Conservation (phyloP, 2,329 filamentous ascomycete genomes). For the Paraphoma chrysanthemicola region DNA sequence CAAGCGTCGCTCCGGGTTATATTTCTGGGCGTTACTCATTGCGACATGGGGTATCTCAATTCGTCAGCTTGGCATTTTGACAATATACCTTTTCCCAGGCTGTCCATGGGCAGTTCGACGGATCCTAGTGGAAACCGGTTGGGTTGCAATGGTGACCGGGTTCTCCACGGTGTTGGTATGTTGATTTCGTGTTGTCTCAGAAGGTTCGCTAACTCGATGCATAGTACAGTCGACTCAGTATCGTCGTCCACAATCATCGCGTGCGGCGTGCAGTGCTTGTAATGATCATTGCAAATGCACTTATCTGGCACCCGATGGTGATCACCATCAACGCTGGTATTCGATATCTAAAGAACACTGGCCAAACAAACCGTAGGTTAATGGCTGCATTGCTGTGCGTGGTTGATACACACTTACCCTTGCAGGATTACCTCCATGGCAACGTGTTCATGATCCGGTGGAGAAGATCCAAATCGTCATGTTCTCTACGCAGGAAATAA, state of each 20-base stretch:
- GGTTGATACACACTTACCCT: background rate
- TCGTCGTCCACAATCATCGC: slow-evolving; percentile 58
- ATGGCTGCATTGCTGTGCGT: background rate
- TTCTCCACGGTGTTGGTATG: slow-evolving; percentile 60
- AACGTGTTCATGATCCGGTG: slow-evolving; percentile 4
- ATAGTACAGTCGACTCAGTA: slow-evolving; percentile 63
- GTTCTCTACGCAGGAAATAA: slow-evolving; percentile 44
- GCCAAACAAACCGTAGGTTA: background rate
- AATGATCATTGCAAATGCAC: slow-evolving; percentile 62
- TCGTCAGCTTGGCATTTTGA: slow-evolving; percentile 48
- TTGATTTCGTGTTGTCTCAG: background rate
- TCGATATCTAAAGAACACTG: background rate
- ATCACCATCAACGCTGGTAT: slow-evolving; percentile 42
- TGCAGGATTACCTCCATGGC: background rate
- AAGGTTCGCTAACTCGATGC: background rate
- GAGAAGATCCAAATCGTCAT: slow-evolving; percentile 43
- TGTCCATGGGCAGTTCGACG: slow-evolving; percentile 5
- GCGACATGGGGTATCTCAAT: slow-evolving; percentile 49
- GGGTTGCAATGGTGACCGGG: slow-evolving; percentile 65
- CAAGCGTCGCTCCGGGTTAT: slow-evolving; percentile 51
- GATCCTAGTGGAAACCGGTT: slow-evolving; percentile 54
- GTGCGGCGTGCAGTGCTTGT: slow-evolving; percentile 55
- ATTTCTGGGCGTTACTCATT: slow-evolving; percentile 55
- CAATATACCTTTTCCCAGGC: slow-evolving; percentile 46
- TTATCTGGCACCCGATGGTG: slow-evolving; percentile 60